Evolutionary conservation across 1,284 basidiomycete species (phyloP), one percentile per base, ranked within the genome.

Genomic region (Lentinula novae-zelandiae): DNA sequence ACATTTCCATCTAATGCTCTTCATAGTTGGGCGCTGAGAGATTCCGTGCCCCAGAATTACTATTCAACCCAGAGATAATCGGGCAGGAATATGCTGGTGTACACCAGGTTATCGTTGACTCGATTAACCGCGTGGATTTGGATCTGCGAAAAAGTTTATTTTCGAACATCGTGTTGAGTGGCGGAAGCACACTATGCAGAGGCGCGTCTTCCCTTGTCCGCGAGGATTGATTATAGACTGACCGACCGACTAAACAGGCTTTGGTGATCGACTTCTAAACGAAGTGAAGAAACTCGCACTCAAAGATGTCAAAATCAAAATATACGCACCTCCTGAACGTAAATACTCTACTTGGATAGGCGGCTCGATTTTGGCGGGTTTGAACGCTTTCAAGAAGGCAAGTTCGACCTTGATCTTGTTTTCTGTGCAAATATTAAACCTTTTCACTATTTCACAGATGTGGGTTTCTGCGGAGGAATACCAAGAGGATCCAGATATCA

Each of bases 261-360:
- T 98, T 72, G 97, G 97, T 59, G 97, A 99, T 76, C 86, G 97
- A 55, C 79, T 99, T 63, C 79, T 99, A 61, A 92, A 93, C 69
- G 97, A 99, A 76, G 91, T 97, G 57, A 98, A 98, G 82, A 95
- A 93, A 76, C 79, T 98, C 52, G 93, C 95, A n/a, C 75, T 98
- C 66, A 95, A 97, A 70, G 97, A 99, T 68, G 87, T 96, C 71
- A 98, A 98, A 82, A 95, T 99, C 76, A 98, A 98, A 80, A 99
- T 99, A 70, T 98, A 95, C 68, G 97, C 97, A 12, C 97, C 97
- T 34, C 97, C 97, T n/a, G 97, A 99, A 76, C 89, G 97, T 65
- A 99, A 99, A 78, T 99, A 99, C 76, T 96, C 95, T 17, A 99
- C 96, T 27, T 99, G 97, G 97, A 99, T 99, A 68, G 97, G 97